A percentile compares a stretch with the other conserved stretches of the same genome.
Evolutionary conservation across 257 asterid species (phyloP).

Genomic region (Hygrophila difformis): DNA sequence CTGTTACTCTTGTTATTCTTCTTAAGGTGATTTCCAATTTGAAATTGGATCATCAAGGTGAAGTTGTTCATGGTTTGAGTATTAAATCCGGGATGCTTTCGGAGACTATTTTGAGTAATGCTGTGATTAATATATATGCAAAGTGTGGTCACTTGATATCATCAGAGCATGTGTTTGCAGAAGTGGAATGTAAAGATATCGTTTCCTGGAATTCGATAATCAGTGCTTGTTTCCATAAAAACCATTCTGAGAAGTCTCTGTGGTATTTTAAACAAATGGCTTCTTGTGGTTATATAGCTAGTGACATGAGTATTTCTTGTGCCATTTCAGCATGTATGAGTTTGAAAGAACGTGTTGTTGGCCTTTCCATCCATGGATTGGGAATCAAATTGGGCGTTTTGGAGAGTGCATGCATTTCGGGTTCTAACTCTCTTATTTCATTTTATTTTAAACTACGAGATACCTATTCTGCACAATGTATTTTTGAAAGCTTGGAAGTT

Average conservation of each 20-base stretch:
- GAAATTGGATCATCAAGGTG: conserved; percentile 25
- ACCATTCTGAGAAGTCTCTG: conserved; percentile 30
- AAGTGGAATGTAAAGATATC: conserved; percentile 29
- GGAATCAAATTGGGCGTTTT: conserved; percentile 38
- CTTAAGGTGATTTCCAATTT: conserved; percentile 22
- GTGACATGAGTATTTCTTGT: conserved; percentile 45
- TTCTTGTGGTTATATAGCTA: conserved; percentile 25
- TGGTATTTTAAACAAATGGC: conserved; percentile 39
- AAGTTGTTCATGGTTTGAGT: conserved; percentile 43
- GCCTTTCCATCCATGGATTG: conserved; percentile 40
- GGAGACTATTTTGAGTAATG: conserved; percentile 38
- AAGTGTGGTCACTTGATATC: conserved; percentile 48
- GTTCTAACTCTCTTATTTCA: conserved; percentile 54
- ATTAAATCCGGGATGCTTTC: conserved; percentile 42
- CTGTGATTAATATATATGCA: conserved; percentile 43
- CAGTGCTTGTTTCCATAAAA: conserved; percentile 37
- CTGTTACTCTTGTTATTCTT: conserved; percentile 34
- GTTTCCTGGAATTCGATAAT: conserved; percentile 60
- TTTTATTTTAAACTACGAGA: conserved; percentile 39
- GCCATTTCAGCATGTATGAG: conserved; percentile 47
- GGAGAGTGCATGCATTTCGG: conserved; percentile 29
- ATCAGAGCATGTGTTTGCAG: conserved; percentile 35
- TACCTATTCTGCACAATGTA: conserved; percentile 27
- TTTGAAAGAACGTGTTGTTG: conserved; percentile 33
- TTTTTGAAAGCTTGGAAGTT: conserved; percentile 28